phyloP scores from a whole-genome alignment of 2,329 filamentous ascomycete species.

The Pyrenophora tritici-repentis region DNA sequence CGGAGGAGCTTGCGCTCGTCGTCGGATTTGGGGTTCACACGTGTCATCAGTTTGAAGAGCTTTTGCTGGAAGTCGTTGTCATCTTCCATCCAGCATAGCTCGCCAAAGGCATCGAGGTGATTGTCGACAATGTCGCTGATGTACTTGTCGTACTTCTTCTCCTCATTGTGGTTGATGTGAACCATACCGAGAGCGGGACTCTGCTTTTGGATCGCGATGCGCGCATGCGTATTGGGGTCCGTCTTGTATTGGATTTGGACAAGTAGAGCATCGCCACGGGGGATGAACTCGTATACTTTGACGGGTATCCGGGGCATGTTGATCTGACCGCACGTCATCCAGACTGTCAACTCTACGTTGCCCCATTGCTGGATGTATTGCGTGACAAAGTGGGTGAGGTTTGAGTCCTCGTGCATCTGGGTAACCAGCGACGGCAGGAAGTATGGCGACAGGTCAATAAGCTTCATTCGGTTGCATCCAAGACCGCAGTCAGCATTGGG shows the following conservation, averaged over 20 bases:
- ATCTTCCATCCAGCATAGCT: constrained; percentile 53
- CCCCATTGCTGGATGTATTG: constrained; percentile 46
- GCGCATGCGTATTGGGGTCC: constrained; percentile 42
- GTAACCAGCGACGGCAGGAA: constrained; percentile 52
- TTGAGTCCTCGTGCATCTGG: constrained; percentile 51
- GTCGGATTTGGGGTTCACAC: constrained; percentile 46
- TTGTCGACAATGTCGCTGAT: constrained; percentile 50
- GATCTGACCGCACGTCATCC: constrained; percentile 50
- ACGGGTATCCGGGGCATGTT: constrained; percentile 51
- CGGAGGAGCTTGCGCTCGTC: constrained; percentile 50
- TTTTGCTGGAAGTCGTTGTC: constrained; percentile 51
- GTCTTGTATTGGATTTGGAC: constrained; percentile 51
- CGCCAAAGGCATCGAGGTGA: constrained; percentile 49
- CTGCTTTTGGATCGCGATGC: constrained; percentile 41
- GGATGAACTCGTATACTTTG: constrained; percentile 54
- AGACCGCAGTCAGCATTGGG: constrained; percentile 50
- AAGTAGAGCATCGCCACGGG: constrained; percentile 48
- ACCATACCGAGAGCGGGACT: constrained; percentile 55
- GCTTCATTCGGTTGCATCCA: constrained; percentile 53
- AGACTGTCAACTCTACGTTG: constrained; percentile 47
- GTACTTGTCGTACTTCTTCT: constrained; percentile 52
- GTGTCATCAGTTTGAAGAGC: constrained; percentile 50
- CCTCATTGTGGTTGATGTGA: constrained; percentile 52
- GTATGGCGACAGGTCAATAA: constrained; percentile 50
- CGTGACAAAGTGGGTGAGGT: constrained; percentile 48